phyloP scores from a whole-genome alignment of 768 basidiomycete genomes.

The Sutorius australiensis region DNA sequence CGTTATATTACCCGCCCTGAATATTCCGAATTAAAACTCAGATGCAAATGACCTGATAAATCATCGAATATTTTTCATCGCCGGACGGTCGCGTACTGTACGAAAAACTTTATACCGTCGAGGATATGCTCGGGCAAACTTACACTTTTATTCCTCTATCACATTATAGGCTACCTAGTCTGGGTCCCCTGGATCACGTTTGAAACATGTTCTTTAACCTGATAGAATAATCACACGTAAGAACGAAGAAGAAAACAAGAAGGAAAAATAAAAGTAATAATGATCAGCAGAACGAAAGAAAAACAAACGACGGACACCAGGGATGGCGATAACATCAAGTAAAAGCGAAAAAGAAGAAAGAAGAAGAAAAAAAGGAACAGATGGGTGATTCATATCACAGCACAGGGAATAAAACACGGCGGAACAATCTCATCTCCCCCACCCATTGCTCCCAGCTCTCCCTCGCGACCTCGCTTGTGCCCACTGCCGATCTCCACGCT shows the following conservation, averaged over 20 bases:
- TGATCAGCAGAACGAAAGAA: constrained; percentile 23
- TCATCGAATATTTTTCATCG: not conserved
- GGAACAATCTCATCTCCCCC: constrained; percentile 27
- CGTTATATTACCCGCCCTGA: constrained; percentile 9
- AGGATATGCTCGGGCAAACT: constrained; percentile 5
- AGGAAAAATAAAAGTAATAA: constrained; percentile 30
- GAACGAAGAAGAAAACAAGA: constrained; percentile 5
- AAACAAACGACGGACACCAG: not conserved
- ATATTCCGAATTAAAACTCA: not conserved
- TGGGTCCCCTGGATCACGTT: not conserved
- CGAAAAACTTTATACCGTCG: constrained; percentile 17
- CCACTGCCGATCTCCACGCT: constrained; percentile 41
- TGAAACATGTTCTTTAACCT: constrained; percentile 6
- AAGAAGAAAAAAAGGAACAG: constrained; percentile 1
- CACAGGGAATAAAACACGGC: constrained; percentile 9
- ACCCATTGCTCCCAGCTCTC: constrained; percentile 35
- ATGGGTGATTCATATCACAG: constrained; percentile 9
- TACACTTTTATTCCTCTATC: constrained; percentile 9
- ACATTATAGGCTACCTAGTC: not conserved
- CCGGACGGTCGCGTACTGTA: not conserved
- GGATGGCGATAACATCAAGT: not conserved
- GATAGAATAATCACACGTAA: constrained; percentile 5
- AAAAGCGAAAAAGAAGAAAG: not conserved
- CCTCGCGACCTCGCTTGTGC: constrained; percentile 28
- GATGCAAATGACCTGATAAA: not conserved